Percentiles rank a stretch among this genome's conserved stretches.
Evolutionary conservation across 192 early-diverging fungal species (phyloP).

Genomic region (Podila epigama): DNA sequence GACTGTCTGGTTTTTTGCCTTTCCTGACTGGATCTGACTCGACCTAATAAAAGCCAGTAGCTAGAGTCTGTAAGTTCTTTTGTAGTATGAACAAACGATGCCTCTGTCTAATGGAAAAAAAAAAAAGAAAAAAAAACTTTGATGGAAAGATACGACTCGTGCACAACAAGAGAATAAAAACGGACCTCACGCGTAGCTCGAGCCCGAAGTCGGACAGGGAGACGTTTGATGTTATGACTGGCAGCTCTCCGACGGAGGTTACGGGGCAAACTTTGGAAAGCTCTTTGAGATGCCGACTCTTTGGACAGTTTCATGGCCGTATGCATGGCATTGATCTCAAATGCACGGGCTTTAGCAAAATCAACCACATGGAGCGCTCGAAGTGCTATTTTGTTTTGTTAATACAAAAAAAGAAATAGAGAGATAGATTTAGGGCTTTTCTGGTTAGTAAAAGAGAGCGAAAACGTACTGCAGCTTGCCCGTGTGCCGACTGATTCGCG

Average conservation of each 20-base stretch:
- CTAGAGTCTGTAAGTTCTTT: background rate
- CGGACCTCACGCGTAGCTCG: conserved; percentile 80
- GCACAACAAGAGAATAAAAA: too few relatives aligned
- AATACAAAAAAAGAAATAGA: background rate
- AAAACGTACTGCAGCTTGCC: too few relatives aligned
- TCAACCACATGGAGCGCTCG: background rate
- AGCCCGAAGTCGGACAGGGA: conserved; percentile 85
- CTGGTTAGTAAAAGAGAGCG: too few relatives aligned
- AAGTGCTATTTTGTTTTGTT: background rate
- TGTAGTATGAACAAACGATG: too few relatives aligned
- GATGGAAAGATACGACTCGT: too few relatives aligned
- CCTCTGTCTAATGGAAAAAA: too few relatives aligned
- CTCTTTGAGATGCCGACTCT: conserved; percentile 52
- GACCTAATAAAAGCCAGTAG: conserved; percentile 11
- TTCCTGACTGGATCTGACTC: conserved; percentile 48
- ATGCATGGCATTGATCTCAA: conserved; percentile 89
- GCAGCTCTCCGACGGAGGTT: conserved; percentile 94
- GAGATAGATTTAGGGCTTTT: too few relatives aligned
- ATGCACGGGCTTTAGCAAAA: conserved; percentile 69
- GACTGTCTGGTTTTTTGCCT: conserved; percentile 52
- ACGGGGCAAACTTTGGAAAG: conserved; percentile 91
- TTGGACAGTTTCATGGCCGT: conserved; percentile 72
- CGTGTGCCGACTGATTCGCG: too few relatives aligned
- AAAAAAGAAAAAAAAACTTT: too few relatives aligned
- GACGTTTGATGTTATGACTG: conserved; percentile 91